Evolutionary conservation across 768 basidiomycete species (phyloP).

Genomic region (Fibroporia radiculosa): DNA sequence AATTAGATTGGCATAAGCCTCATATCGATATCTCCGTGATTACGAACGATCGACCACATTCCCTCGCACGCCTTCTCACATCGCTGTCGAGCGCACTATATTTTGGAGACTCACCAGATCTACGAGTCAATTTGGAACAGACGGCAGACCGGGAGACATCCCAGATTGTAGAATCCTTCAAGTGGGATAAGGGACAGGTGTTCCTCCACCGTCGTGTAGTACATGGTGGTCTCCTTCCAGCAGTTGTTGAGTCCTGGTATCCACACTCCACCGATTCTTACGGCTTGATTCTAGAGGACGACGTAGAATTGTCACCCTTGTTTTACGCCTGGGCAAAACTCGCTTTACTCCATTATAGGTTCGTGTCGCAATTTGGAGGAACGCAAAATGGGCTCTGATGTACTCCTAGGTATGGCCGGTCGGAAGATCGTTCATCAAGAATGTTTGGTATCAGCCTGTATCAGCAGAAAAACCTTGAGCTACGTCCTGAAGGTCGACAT

Average conservation of each 20-base stretch:
- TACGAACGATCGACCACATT: constrained; percentile 68
- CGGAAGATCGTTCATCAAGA: constrained; percentile 29
- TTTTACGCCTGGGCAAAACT: constrained; percentile 86
- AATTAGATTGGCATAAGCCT: constrained; percentile 73
- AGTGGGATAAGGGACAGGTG: constrained; percentile 55
- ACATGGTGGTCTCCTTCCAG: constrained; percentile 74
- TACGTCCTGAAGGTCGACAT: constrained; percentile 57
- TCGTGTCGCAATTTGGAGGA: neutral
- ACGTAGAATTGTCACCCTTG: constrained; percentile 76
- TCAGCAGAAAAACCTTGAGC: constrained; percentile 77
- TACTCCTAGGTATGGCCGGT: constrained; percentile 44
- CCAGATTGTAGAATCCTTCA: constrained; percentile 36
- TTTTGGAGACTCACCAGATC: constrained; percentile 58
- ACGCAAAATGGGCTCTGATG: neutral
- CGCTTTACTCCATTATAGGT: constrained; percentile 68
- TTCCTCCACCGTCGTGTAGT: constrained; percentile 65
- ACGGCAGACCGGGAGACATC: constrained; percentile 59
- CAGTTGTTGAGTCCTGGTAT: constrained; percentile 89
- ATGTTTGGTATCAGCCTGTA: constrained; percentile 83
- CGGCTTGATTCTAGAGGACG: constrained; percentile 78
- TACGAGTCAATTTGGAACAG: constrained; percentile 73
- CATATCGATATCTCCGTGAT: constrained; percentile 65
- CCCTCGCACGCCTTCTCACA: constrained; percentile 55
- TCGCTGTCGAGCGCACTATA: constrained; percentile 54
- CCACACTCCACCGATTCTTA: constrained; percentile 66